Evolutionary conservation across 2,329 filamentous ascomycete genomes (phyloP), one percentile per base, ranked within the genome.

Genomic region (Alternaria longipes): DNA sequence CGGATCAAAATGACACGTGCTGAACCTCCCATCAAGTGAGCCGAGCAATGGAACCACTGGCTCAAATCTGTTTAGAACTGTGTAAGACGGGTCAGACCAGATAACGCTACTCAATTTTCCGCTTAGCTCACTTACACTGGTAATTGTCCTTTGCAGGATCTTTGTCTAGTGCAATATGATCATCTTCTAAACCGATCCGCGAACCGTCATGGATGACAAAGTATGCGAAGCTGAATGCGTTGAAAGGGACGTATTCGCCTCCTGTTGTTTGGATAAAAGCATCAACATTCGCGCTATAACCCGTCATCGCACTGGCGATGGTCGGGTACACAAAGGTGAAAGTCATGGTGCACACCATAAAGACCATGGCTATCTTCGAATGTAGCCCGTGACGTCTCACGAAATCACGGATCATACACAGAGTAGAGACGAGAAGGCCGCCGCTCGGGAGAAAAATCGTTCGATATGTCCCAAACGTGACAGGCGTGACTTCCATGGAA

Each of bases 281-380:
- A 5, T 56, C 32, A 9, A 66, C 49, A 3, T 60, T 59, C 1
- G 41, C 53, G 1, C 44, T 63, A 22, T 73, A 73, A 16, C 68
- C 68, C 28, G 64, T 66, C 68, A 73, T 68, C 3, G 70, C 65
- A 16, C 69, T 65, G 2, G 59, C 54, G 5, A 73, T 41, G 0
- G 66, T 73, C 6, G 68, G 68, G 44, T 70, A 72, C 0, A 41
- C 9, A 0, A 68, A 49, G 7, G 64, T 63, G n/a, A 67, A 71
- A 0, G 49, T 9, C 63, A 71, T 68, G 1, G 60, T 70, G 2
- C 44, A 36, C 1, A 70, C 16, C 54, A 73, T 72, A 18, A 71
- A 72, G 4, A 40, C 34, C 67, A 68, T 71, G 12, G 68, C 69
- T 0, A 62, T 2, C 14, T 46, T 68, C 3, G 68, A 72, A 9